Base-by-base conservation (phyloP, 2,329 filamentous ascomycete species). In the Elsinoe ampelina region DNA sequence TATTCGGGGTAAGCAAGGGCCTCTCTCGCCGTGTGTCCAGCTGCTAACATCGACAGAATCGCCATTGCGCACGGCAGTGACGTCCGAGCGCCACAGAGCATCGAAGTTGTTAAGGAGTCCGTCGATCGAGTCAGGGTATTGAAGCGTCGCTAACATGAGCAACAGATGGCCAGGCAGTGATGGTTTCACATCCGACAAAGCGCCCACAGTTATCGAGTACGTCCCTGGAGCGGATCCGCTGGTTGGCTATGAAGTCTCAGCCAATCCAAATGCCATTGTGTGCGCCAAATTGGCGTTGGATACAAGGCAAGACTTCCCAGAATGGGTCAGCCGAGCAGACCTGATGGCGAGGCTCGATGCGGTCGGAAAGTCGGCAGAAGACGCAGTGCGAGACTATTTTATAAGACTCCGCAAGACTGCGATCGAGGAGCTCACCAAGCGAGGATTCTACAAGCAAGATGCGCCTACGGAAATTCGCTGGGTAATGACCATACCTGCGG, bases 231-330 rank as follows among this genome's bases (percentile, higher is more conserved):
- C 64, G 61, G 59, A 60, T 7, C 70, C 75, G 54, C 86, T 85
- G 80, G 92, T 87, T 87, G 87, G 87, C 0, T 91, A 90, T 68
- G 86, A 91, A 68, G 88, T 90, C 76, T 84, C 83, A 64, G 86
- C 87, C 1, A 85, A 89, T 65, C 85, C 89, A 70, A 78, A 83
- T 45, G 80, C 87, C 17, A 77, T 92, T 26, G 83, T 86, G 10
- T 92, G 87, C 68, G 89, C 92, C 74, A 92, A 92, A 75, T 79
- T 92, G 20, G 90, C 91, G 66, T 82, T 92, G 35, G 87, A 92
- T 68, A 82, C 86, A 19, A 84, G 85, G 42, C 87, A 91, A 70
- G 89, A 88, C 70, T 77, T 92, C 22, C 87, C 87, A 6, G 86
- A 88, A 62, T 92, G 90, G 62, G 85, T 91, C 59, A 87, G 84